phyloP scores from a whole-genome alignment of 352 stramenopile species.

The Phytophthora ohioensis region DNA sequence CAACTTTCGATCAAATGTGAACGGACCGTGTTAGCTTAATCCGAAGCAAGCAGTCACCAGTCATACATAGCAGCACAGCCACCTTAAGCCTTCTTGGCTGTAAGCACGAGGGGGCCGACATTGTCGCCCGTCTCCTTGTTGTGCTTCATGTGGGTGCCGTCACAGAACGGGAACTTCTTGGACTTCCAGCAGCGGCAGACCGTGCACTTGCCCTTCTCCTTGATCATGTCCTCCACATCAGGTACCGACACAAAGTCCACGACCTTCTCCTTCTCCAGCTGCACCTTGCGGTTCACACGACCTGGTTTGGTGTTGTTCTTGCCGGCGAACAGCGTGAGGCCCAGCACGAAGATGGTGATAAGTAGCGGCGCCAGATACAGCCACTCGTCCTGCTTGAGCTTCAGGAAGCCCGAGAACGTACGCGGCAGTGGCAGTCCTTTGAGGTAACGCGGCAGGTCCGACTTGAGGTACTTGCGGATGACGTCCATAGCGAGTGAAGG shows the following conservation, averaged over 20 bases:
- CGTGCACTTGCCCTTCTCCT: conserved; percentile 85
- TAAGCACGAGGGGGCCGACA: conserved; percentile 79
- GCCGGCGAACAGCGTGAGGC: conserved; percentile 74
- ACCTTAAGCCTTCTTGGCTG: conserved; percentile 52
- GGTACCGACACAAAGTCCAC: conserved; percentile 70
- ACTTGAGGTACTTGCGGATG: conserved; percentile 84
- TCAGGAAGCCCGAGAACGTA: conserved; percentile 84
- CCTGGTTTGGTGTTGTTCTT: conserved; percentile 63
- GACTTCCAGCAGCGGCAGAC: conserved; percentile 91
- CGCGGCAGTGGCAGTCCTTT: conserved; percentile 83
- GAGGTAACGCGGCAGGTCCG: conserved; percentile 83
- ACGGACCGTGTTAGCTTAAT: conserved; percentile 37
- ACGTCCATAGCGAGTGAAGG: conserved; percentile 62
- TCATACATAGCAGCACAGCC: conserved; percentile 34
- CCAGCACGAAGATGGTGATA: conserved; percentile 76
- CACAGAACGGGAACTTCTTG: conserved; percentile 89
- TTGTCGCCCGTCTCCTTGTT: conserved; percentile 91
- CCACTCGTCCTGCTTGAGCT: conserved; percentile 89
- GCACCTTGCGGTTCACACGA: conserved; percentile 72
- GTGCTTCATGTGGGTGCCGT: conserved; percentile 85
- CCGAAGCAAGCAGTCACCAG: conserved; percentile 34
- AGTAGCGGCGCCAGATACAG: conserved; percentile 86
- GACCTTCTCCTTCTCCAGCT: conserved; percentile 87
- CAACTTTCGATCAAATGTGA: background rate
- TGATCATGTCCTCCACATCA: conserved; percentile 83